phyloP scores from a whole-genome alignment of 805 yeast species.

The Ogataea ramenticola region DNA sequence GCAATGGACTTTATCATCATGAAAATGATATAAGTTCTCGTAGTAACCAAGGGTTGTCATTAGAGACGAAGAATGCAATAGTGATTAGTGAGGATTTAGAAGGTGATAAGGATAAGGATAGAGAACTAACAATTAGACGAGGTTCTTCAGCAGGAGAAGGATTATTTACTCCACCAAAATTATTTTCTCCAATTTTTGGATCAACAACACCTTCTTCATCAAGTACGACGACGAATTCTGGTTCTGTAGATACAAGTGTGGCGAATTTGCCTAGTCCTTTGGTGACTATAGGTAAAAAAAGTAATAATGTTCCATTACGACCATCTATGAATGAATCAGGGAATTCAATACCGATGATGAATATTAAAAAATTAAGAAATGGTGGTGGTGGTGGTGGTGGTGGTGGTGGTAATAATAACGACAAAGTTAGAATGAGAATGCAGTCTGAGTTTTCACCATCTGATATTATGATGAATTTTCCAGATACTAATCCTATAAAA shows the following conservation, averaged over 20 bases:
- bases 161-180: neutral
- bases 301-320: neutral
- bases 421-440: constrained; percentile 3
- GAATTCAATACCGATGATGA: neutral
- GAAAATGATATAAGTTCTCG: neutral
- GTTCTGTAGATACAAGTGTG: too few species aligned
- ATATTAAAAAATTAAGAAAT: constrained; percentile 5
- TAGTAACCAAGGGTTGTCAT: too few species aligned
- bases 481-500: neutral
- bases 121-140: too few species aligned
- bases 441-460: constrained; percentile 15
- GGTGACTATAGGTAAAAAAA: neutral
- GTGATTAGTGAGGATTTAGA: too few species aligned
- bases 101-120: too few species aligned
- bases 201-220: neutral
- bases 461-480: neutral
- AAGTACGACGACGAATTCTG: neutral
- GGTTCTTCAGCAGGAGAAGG: too few species aligned
- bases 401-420: neutral
- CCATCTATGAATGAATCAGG: neutral
- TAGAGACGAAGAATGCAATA: too few species aligned
- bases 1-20: neutral
- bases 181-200: neutral
- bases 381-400: neutral
- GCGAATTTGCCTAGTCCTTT: neutral